phyloP scores from a whole-genome alignment of 1,284 basidiomycete species.

The Fomes fomentarius region DNA sequence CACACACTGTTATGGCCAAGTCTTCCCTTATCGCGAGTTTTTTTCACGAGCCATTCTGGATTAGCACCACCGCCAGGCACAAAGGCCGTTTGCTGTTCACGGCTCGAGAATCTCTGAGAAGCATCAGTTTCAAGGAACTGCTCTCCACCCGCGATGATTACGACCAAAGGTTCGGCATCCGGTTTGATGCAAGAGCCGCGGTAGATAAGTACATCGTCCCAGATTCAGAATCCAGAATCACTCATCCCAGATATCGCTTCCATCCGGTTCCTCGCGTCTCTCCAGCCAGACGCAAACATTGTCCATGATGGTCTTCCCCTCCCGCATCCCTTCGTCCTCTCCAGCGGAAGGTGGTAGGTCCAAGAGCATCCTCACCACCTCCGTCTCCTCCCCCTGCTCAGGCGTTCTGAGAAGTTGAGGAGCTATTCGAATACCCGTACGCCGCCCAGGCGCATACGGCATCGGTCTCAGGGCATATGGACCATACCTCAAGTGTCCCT shows the following conservation, averaged over 20 bases:
- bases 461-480: neutral
- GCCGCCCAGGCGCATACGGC: neutral
- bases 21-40: too few species aligned
- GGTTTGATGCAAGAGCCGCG: neutral
- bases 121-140: constrained; percentile 1
- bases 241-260: constrained; percentile 3
- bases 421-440: neutral
- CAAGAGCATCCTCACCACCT: neutral
- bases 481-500: neutral
- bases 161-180: too few species aligned
- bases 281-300: neutral
- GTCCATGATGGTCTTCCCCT: constrained; percentile 1
- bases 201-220: too few species aligned
- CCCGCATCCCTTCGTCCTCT: neutral
- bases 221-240: too few species aligned
- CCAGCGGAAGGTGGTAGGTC: neutral
- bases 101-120: too few species aligned
- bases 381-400: neutral
- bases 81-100: too few species aligned
- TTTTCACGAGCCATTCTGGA: too few species aligned
- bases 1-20: too few species aligned
- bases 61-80: too few species aligned
- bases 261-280: neutral
- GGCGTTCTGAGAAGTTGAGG: neutral
- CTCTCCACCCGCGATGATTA: neutral